Evolutionary conservation across 345 rosid genomes (phyloP), one percentile per base, ranked within the genome.

Genomic region (Hypericum androsaemum): DNA sequence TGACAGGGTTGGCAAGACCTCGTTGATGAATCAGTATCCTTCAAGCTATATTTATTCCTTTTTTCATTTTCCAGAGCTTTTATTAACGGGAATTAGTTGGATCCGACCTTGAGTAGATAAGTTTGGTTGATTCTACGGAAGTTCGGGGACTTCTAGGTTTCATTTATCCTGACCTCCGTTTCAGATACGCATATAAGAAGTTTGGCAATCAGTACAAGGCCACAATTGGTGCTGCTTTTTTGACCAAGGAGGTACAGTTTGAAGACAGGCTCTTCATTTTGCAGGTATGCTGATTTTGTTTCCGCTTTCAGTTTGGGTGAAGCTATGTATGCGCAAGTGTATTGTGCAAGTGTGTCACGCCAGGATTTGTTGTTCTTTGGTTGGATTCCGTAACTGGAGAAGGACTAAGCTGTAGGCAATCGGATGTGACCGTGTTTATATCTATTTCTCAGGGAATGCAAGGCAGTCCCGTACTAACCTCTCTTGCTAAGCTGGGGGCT

Each of bases 1-100:
- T 40, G 22, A n/a, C 62, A 58, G 62, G 53, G 62, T 58, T 9
- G 62, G 62, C 39, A 58, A 58, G 62, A 58, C 62, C 37, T 58
- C 62, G 7, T 48, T 58, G 62, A 58, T 58, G 62, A 58, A 58
- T 58, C 62, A 58, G 62, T 58, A 58, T 47, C 54, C 53, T 47
- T 22, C 16, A 46, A 11, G 11, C 10, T 57, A 7, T 51, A 13
- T 10, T 5, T 13, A 13, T 51, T 51, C 37, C 8, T 9, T 51
- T 51, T n/a, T 3, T 36, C n/a, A n/a, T 50, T 35, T 32, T 10
- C n/a, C 16, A 12, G 16, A 28, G 5, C 15, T 8, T 10, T 46
- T 8, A 8, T 17, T 13, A 13, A 8, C 12, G 22, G 22, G 22
- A 14, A 46, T 32, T 13, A 32, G 15, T 17, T 8, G 12, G 14